Evolutionary conservation across 2,329 filamentous ascomycete genomes (phyloP).

Genomic region (Penicillium sp.): DNA sequence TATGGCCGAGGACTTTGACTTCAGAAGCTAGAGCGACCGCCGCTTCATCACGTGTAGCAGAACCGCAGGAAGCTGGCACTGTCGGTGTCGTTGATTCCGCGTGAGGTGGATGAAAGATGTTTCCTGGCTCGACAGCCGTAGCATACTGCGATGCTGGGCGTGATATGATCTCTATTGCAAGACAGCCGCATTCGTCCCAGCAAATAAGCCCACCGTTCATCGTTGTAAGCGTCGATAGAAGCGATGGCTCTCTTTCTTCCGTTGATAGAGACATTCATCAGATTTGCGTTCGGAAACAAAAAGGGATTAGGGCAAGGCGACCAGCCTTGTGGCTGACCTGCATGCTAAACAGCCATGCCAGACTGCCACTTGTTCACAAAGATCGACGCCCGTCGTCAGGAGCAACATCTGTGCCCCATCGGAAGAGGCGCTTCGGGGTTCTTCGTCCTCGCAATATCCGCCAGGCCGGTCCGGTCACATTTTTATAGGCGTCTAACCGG

Average conservation of each 20-base stretch:
- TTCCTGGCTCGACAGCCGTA: background rate
- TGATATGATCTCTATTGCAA: background rate
- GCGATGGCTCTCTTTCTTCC: background rate
- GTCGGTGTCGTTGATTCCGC: background rate
- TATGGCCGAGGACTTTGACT: background rate
- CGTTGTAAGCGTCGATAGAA: background rate
- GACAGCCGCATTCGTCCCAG: too few species aligned
- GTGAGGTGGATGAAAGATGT: background rate
- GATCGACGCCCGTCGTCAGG: background rate
- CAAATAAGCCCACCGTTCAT: background rate
- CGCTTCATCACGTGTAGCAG: background rate
- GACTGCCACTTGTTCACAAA: constrained; percentile 8
- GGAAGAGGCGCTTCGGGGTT: background rate
- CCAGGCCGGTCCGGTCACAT: too few species aligned
- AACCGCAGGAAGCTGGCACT: background rate
- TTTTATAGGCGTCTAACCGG: too few species aligned
- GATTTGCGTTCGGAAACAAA: background rate
- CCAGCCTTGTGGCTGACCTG: constrained; percentile 9
- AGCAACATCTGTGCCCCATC: background rate
- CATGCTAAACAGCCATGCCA: constrained; percentile 20
- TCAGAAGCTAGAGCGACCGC: background rate
- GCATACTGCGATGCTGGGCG: background rate
- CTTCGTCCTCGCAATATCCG: background rate
- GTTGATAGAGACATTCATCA: background rate
- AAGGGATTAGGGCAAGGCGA: constrained; percentile 15